Evolutionary conservation across 108 stramenopile species (phyloP).

Genomic region (Pseudonitzschia pungens): DNA sequence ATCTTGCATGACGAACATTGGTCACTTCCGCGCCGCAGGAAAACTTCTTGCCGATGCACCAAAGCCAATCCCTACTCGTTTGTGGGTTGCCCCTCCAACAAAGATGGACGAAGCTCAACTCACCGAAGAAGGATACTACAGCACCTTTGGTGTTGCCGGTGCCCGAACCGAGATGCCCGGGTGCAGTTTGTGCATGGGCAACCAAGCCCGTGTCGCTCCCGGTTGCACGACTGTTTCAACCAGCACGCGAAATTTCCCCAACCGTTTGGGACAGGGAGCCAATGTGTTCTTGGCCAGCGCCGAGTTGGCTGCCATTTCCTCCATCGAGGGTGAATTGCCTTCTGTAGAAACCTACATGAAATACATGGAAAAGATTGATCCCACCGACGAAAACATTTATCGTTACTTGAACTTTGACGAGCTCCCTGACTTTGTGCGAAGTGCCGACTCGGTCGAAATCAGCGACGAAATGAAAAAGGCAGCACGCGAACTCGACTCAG

Average conservation of each 20-base stretch:
- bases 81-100: slow-evolving; percentile 95
- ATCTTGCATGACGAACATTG: slow-evolving; percentile 97
- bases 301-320: slow-evolving; percentile 89
- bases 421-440: slow-evolving; percentile 84
- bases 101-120: slow-evolving; percentile 98
- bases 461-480: slow-evolving; percentile 87
- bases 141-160: slow-evolving; percentile 90
- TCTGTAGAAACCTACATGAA: slow-evolving; percentile 86
- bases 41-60: slow-evolving; percentile 71
- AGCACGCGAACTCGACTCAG: slow-evolving; percentile 62
- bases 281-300: slow-evolving; percentile 93
- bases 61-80: slow-evolving; percentile 81
- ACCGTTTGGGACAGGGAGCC: slow-evolving; percentile 94
- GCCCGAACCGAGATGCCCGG: slow-evolving; percentile 97
- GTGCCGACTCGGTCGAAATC: slow-evolving; percentile 80
- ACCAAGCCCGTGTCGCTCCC: slow-evolving; percentile 94
- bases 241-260: slow-evolving; percentile 96
- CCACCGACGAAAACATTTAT: slow-evolving; percentile 91
- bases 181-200: slow-evolving; percentile 96
- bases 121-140: slow-evolving; percentile 94
- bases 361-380: slow-evolving; percentile 78
- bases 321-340: slow-evolving; percentile 86
- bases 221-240: slow-evolving; percentile 91
- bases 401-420: slow-evolving; percentile 96
- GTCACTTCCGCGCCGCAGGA: slow-evolving; percentile 96